phyloP scores from a whole-genome alignment of 176 grass and related monocot genomes.

The Luzula sylvatica region DNA sequence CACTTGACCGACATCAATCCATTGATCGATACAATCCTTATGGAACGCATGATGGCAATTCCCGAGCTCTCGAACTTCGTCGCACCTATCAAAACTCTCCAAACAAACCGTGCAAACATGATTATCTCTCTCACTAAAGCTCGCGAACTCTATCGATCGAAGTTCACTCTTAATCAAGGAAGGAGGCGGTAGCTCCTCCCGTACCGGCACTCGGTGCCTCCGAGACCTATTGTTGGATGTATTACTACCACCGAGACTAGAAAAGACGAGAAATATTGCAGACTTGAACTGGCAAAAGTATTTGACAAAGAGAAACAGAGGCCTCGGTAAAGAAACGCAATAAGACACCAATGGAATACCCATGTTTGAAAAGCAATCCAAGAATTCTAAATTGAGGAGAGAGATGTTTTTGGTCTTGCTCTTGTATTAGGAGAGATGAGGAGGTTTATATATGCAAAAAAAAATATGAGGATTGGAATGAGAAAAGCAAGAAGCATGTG shows the following conservation, averaged over 20 bases:
- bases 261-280: constrained; percentile 17
- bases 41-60: constrained; percentile 74
- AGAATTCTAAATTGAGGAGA: not conserved
- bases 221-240: constrained; percentile 21
- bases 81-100: constrained; percentile 42
- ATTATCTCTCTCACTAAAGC: constrained; percentile 2
- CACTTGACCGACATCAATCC: constrained; percentile 54
- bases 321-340: constrained; percentile 40
- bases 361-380: constrained; percentile 23
- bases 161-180: constrained; percentile 46
- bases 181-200: constrained; percentile 17
- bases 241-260: constrained; percentile 35
- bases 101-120: constrained; percentile 55
- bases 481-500: constrained; percentile 16
- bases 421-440: not conserved
- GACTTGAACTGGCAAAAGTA: constrained; percentile 27
- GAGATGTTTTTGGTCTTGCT: not conserved
- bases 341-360: constrained; percentile 55
- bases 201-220: constrained; percentile 17
- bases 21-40: constrained; percentile 57
- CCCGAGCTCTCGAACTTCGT: constrained; percentile 50
- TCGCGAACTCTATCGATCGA: constrained; percentile 31
- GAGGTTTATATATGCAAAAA: constrained; percentile 8
- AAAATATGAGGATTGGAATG: not conserved
- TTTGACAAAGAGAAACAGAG: constrained; percentile 46